Conservation (phyloP, 2,329 filamentous ascomycete genomes). For the Ceratocystis alfenasii region DNA sequence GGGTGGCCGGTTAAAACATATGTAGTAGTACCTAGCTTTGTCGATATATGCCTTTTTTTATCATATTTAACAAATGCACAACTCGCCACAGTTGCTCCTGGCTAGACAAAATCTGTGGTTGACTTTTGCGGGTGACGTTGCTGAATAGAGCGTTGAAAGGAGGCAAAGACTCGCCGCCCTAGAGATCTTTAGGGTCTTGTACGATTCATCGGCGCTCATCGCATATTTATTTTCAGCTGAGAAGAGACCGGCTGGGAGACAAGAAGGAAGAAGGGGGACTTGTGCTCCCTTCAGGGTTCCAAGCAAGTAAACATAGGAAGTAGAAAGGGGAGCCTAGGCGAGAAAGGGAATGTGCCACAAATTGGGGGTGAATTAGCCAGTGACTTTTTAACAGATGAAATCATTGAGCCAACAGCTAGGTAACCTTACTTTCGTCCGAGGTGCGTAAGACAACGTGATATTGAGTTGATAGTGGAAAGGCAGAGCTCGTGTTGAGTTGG, state of each 20-base stretch:
- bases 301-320: neutral
- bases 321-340: neutral
- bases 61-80: neutral
- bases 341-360: slow-evolving; percentile 5
- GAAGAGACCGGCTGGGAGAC: neutral
- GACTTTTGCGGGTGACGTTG: neutral
- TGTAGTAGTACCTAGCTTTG: neutral
- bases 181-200: neutral
- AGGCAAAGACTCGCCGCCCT: neutral
- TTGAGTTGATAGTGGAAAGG: neutral
- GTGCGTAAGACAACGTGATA: neutral
- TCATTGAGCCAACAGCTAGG: neutral
- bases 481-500: too few species aligned
- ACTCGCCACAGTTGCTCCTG: neutral
- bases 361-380: neutral
- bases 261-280: neutral
- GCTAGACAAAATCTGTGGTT: neutral
- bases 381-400: neutral
- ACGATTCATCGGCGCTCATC: neutral
- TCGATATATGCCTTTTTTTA: neutral
- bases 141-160: neutral
- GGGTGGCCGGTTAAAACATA: neutral
- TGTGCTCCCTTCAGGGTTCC: slow-evolving; percentile 9
- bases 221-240: slow-evolving; percentile 7
- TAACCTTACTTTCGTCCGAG: slow-evolving; percentile 1